Conservation (phyloP, 192 early-diverging fungal species). For the Physocladia obscura region DNA sequence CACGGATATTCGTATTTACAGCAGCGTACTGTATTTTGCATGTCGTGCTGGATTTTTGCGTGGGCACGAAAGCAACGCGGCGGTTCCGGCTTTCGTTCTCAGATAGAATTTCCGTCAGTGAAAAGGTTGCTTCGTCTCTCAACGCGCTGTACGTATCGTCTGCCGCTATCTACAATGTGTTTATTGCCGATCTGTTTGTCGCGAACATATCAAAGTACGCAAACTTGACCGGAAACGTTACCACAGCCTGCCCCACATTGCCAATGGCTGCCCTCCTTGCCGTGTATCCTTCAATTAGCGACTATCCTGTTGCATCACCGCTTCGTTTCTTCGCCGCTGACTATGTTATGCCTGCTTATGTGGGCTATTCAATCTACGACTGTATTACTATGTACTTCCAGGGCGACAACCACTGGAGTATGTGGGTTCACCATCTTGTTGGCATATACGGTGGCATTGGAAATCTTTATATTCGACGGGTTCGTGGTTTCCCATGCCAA, state of each 20-base stretch:
- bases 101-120: slow-evolving; percentile 14
- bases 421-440: slow-evolving; percentile 28
- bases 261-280: neutral
- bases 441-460: slow-evolving; percentile 18
- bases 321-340: neutral
- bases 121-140: slow-evolving; percentile 19
- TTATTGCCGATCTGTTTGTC: neutral
- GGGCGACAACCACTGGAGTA: slow-evolving; percentile 30
- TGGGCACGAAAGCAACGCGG: neutral
- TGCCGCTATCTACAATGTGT: slow-evolving; percentile 4
- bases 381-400: slow-evolving; percentile 25
- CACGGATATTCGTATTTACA: neutral
- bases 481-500: no score
- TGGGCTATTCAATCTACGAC: slow-evolving; percentile 25
- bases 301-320: neutral
- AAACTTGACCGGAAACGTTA: neutral
- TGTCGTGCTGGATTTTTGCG: neutral
- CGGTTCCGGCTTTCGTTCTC: slow-evolving; percentile 6
- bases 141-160: slow-evolving; percentile 6
- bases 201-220: neutral
- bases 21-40: slow-evolving; percentile 10
- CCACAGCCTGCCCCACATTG: slow-evolving; percentile 1
- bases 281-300: slow-evolving; percentile 1
- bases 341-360: slow-evolving; percentile 17
- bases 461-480: slow-evolving; percentile 4